phyloP scores from a whole-genome alignment of 108 stramenopile species.

The Cyclotella kingstonii region DNA sequence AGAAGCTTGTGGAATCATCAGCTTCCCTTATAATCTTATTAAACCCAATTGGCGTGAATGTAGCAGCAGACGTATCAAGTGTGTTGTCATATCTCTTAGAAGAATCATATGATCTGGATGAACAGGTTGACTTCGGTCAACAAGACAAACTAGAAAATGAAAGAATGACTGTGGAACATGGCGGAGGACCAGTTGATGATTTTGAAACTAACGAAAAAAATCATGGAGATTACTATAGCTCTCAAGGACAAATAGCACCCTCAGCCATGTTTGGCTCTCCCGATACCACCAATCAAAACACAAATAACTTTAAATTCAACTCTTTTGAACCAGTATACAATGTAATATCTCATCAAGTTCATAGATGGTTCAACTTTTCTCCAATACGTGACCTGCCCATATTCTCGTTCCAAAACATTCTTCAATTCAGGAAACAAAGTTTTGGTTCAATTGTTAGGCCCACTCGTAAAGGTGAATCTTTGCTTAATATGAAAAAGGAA shows the following conservation, averaged over 20 bases:
- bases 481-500: slow-evolving; percentile 6
- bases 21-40: no score
- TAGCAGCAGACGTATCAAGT: no score
- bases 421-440: no score
- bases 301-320: no score
- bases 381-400: neutral
- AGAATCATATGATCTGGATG: slow-evolving; percentile 28
- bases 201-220: no score
- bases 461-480: neutral
- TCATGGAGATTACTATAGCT: no score
- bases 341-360: neutral
- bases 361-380: slow-evolving; percentile 4
- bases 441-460: neutral
- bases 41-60: no score
- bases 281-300: no score
- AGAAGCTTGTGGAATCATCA: neutral
- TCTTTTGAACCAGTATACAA: slow-evolving; percentile 4
- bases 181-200: neutral
- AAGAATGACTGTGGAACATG: neutral
- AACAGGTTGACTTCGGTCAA: no score
- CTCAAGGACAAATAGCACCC: no score
- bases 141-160: neutral
- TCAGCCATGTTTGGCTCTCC: no score
- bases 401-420: slow-evolving; percentile 12
- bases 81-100: slow-evolving; percentile 6